phyloP scores from a whole-genome alignment of 2,329 filamentous ascomycete genomes.

The Pseudocercospora eumusae region DNA sequence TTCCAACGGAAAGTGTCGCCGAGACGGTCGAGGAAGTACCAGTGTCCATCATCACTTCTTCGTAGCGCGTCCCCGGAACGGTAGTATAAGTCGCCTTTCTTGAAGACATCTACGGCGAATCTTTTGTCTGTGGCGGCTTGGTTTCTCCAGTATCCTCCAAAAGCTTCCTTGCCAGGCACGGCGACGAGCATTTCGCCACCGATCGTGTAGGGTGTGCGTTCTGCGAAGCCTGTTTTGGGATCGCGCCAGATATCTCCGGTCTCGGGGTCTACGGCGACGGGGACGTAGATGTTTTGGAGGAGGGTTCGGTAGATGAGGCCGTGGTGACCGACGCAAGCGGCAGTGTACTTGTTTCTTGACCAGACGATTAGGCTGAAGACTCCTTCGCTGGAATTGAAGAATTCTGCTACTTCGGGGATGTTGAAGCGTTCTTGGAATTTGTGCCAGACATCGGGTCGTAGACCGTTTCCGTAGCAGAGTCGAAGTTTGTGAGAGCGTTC shows the following conservation, averaged over 20 bases:
- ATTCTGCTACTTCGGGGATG: conserved; percentile 66
- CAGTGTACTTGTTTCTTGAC: conserved; percentile 62
- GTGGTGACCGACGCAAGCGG: conserved; percentile 69
- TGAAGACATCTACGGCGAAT: conserved; percentile 49
- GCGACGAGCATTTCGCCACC: conserved; percentile 73
- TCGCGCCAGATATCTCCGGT: conserved; percentile 68
- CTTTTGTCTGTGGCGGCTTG: conserved; percentile 63
- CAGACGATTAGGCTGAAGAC: conserved; percentile 56
- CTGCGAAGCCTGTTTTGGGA: conserved; percentile 66
- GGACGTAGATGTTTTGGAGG: conserved; percentile 60
- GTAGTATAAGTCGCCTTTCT: conserved; percentile 50
- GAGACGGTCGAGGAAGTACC: conserved; percentile 51
- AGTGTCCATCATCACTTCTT: conserved; percentile 44
- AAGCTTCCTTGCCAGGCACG: conserved; percentile 58
- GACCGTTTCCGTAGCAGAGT: conserved; percentile 64
- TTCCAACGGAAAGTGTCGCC: conserved; percentile 54
- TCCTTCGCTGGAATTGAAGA: conserved; percentile 77
- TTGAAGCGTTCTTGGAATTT: conserved; percentile 65
- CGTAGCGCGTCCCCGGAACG: conserved; percentile 50
- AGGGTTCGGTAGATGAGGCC: conserved; percentile 60
- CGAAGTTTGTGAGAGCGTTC: conserved; percentile 61
- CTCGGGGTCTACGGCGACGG: conserved; percentile 68
- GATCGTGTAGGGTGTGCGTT: conserved; percentile 62
- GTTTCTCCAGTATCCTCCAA: conserved; percentile 71
- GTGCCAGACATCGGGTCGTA: conserved; percentile 68